Base-by-base conservation (phyloP, 495 filamentous ascomycete genomes). In the Hypoxylon crocopeplum region DNA sequence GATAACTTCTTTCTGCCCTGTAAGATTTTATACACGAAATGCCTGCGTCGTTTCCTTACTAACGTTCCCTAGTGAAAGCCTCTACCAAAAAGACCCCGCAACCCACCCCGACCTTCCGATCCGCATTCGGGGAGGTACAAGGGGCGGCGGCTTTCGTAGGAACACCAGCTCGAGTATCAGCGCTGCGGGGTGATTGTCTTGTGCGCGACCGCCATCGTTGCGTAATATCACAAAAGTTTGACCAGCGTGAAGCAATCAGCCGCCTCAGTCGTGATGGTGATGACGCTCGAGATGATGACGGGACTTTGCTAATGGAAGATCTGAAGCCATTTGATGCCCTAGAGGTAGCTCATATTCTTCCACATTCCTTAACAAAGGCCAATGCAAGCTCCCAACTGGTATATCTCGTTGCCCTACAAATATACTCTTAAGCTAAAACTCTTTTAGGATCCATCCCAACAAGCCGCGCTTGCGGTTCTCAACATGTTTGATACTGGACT, bases 261-360 rank as follows among this genome's bases (percentile, higher is more conserved):
- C 62, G 67, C 20, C 12, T 56, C 20, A 56, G 11, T 33, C 16
- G 41, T 27, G 19, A 56, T 20, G 48, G 48, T 44, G 29, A 61
- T 32, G 33, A 67, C 7, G 60, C 56, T 40, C 13, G 16, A 47
- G 59, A 65, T 45, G 67, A 67, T 30, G 64, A 70, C 40, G 60
- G 44, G 33, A 57, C 41, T 54, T 40, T 64, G 27, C 54, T 62
- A 16, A 44, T 24, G 7, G 41, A 59, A 41, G 51, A 58, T 17
- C 24, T n/a, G 13, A 30, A 40, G 8, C 45, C 50, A 39, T 62
- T 59, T 41, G 56, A 56, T 17, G 5, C 13, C 20, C 48, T 67
- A n/a, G 64, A 67, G 29, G 67, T 67, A 25, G 64, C 67, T 11
- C 59, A 67, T 56, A 67, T 70, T 17, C 48, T 70, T 54, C 67